Percentiles rank a stretch among this genome's conserved stretches.
Evolutionary conservation across 257 asterid genomes (phyloP).

Genomic region (Lavandula angustifolia): DNA sequence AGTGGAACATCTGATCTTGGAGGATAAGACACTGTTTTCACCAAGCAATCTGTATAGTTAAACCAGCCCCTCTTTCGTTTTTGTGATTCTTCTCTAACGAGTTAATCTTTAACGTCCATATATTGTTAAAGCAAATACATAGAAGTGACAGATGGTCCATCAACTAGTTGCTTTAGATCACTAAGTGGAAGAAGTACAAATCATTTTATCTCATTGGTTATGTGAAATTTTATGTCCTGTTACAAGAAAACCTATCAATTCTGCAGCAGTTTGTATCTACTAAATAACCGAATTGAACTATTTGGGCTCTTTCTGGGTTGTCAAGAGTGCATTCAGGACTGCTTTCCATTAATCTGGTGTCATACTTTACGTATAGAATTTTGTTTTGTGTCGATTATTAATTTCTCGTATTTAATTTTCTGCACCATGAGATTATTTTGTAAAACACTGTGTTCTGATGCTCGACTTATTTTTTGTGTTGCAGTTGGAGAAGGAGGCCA

Average conservation of each 20-base stretch:
- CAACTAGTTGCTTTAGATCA: neutral
- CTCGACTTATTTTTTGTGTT: conserved; percentile 31
- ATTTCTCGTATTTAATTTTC: conserved; percentile 25
- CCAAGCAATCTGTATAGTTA: conserved; percentile 23
- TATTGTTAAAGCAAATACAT: conserved; percentile 12
- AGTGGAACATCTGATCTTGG: neutral
- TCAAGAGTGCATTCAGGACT: no score
- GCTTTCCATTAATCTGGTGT: no score
- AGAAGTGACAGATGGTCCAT: neutral
- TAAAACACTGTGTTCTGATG: conserved; percentile 3
- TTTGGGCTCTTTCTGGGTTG: no score
- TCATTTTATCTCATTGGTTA: neutral
- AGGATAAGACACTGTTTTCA: conserved; percentile 4
- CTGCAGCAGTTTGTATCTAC: conserved; percentile 2
- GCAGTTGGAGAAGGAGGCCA: conserved; percentile 95
- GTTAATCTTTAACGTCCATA: neutral
- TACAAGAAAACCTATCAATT: conserved; percentile 8
- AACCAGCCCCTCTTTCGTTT: conserved; percentile 13
- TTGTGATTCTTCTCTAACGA: neutral
- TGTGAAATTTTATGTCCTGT: conserved; percentile 14
- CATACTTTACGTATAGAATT: neutral
- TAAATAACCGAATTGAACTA: conserved; percentile 1
- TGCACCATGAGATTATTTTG: conserved; percentile 20
- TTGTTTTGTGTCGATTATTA: conserved; percentile 6
- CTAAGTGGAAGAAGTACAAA: neutral